These are phyloP conservation scores for Yarrowia phangngaensis DNA, from an alignment of 805 yeast species.

Conservation along the genomic window DNA sequence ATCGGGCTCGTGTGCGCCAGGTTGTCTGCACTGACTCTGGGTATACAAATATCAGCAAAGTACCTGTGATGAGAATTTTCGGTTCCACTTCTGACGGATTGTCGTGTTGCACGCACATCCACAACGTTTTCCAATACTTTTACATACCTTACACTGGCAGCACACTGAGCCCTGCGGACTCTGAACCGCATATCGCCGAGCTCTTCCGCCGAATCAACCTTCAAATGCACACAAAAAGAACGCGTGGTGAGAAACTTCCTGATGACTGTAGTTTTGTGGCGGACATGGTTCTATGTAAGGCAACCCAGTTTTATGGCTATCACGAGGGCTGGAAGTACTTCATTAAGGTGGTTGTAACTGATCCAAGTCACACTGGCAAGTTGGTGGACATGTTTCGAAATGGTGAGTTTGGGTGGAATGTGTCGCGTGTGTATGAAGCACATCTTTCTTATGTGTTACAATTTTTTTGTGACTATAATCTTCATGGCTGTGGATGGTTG, in stretches of 20 bases:
- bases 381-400: slow-evolving; percentile 50
- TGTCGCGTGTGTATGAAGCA: slow-evolving; percentile 61
- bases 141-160: slow-evolving; percentile 53
- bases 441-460: slow-evolving; percentile 77
- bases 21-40: no score
- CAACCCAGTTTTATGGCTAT: slow-evolving; percentile 80
- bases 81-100: slow-evolving; percentile 65
- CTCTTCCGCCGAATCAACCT: slow-evolving; percentile 34
- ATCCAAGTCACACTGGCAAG: slow-evolving; percentile 57
- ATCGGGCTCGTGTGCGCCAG: no score
- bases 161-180: slow-evolving; percentile 31
- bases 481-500: slow-evolving; percentile 82
- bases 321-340: slow-evolving; percentile 59
- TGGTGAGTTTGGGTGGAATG: slow-evolving; percentile 44
- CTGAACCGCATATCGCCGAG: slow-evolving; percentile 28
- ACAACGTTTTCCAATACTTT: slow-evolving; percentile 82
- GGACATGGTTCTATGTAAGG: no score
- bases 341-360: slow-evolving; percentile 63
- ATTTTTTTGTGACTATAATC: slow-evolving; percentile 75
- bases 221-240: slow-evolving; percentile 34
- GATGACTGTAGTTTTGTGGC: slow-evolving; percentile 13
- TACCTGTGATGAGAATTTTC: slow-evolving; percentile 74
- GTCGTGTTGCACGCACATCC: slow-evolving; percentile 65
- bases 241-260: slow-evolving; percentile 30
- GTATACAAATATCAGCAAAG: slow-evolving; percentile 39